Base-by-base conservation (phyloP, 2,329 filamentous ascomycete species). In the Ophioceras dolichostomum region DNA sequence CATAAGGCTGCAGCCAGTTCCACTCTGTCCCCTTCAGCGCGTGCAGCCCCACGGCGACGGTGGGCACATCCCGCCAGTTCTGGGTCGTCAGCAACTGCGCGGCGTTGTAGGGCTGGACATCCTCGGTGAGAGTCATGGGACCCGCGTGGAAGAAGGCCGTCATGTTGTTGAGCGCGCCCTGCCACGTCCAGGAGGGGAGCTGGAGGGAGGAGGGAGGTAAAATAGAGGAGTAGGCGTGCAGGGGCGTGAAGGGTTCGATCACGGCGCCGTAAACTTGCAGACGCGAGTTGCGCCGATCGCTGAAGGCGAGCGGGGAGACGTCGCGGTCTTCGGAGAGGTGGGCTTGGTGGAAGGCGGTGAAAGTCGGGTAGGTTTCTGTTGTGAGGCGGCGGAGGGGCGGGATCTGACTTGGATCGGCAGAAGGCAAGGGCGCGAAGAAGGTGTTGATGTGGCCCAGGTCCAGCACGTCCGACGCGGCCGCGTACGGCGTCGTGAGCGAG, bases 141-240 rank as follows among this genome's bases (percentile, higher is more conserved):
- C 62, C 62, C 0, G 49, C 37, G 34, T 57, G 55, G 43, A 62
- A 62, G 36, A 65, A 65, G 1, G 59, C 59, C 0, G 51, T 59
- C 51, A 65, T 64, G 2, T 39, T 50, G 10, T 49, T 41, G 43
- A 64, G 41, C 4, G 59, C 59, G 0, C 32, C 19, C 38, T 64
- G 50, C 52, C 53, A 56, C 0, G 56, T 59, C 60, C 59, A 65
- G 0, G 45, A 10, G 1, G 56, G 57, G 2, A 65, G 41, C 10
- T 31, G 21, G 0, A 62, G 47, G 2, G 37, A 22, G 3, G 20
- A 22, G 1, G 46, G 36, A 0, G 60, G 61, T 1, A 63, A 45
- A 13, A 63, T 46, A 2, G 47, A 44, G 2, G 48, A 52, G 40
- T 58, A 62, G 0, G 42, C 54, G 28, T 61, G 54, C 0, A 62